A percentile compares a stretch with the other conserved stretches of the same genome.
These are phyloP conservation scores for Fonsecaea monophora DNA, from an alignment of 2,329 filamentous ascomycete species.

Conservation along the genomic window DNA sequence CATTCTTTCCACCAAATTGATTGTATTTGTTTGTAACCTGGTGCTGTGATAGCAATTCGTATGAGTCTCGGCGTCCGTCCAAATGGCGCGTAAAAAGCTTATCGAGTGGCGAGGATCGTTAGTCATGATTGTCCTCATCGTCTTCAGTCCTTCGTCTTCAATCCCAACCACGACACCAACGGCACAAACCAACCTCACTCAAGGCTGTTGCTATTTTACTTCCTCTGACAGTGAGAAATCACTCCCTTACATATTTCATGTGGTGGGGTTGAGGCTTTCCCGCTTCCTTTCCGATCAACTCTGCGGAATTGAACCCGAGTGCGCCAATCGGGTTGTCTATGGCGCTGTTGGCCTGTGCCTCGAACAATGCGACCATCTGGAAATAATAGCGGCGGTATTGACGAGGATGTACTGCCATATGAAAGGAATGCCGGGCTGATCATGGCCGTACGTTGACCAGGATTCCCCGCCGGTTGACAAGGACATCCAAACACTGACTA, in stretches of 20 bases:
- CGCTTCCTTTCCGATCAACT: not conserved
- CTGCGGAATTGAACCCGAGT: not conserved
- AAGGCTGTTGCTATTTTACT: not conserved
- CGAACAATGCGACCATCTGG: not conserved
- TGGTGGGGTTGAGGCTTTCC: not conserved
- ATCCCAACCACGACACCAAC: not conserved
- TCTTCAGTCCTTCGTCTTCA: not conserved
- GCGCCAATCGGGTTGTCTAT: not conserved
- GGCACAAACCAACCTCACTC: not conserved
- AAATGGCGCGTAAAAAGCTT: not conserved
- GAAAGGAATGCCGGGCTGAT: constrained; percentile 25
- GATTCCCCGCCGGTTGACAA: not conserved
- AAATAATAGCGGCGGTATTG: not conserved
- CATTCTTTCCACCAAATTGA: too few species aligned
- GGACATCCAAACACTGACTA: not conserved
- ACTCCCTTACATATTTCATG: not conserved
- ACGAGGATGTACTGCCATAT: constrained; percentile 18
- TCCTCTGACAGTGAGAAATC: not conserved
- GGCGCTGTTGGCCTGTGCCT: not conserved
- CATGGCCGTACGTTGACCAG: constrained; percentile 22
- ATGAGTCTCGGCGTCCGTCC: not conserved
- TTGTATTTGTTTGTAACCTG: not conserved
- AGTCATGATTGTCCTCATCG: not conserved
- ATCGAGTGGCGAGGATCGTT: not conserved
- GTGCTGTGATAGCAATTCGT: not conserved